Evolutionary conservation across 345 rosid genomes (phyloP).

Genomic region (Moringa oleifera): DNA sequence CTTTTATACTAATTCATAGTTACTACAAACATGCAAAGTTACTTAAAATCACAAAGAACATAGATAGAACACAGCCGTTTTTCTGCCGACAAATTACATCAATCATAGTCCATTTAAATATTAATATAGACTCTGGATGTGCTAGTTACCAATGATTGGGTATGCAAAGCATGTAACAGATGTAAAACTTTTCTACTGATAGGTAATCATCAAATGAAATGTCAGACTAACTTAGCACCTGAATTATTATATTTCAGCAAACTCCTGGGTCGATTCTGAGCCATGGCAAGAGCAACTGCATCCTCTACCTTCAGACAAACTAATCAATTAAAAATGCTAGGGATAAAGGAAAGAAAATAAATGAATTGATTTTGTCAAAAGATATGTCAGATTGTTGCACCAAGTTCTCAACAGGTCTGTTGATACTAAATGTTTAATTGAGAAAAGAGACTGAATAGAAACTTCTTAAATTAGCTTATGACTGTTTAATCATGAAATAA

Average conservation of each 20-base stretch:
- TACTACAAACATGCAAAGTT: neutral
- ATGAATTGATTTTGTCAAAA: no score
- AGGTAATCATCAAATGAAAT: neutral
- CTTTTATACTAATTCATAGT: neutral
- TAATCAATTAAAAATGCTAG: slow-evolving; percentile 5
- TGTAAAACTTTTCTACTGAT: neutral
- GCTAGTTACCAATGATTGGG: no score
- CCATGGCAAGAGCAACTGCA: slow-evolving; percentile 75
- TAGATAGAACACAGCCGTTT: neutral
- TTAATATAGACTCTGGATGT: no score
- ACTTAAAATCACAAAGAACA: neutral
- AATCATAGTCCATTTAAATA: no score
- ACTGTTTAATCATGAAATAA: no score
- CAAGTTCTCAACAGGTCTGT: no score
- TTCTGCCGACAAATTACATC: neutral
- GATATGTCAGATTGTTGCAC: no score
- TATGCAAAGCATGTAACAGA: neutral
- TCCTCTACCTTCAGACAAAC: slow-evolving; percentile 50
- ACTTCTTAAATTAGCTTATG: no score
- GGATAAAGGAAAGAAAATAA: neutral
- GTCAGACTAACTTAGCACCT: slow-evolving; percentile 14
- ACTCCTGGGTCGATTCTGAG: slow-evolving; percentile 45
- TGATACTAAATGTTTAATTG: neutral
- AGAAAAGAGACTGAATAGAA: slow-evolving; percentile 12
- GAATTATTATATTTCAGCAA: slow-evolving; percentile 37